Evolutionary conservation across 179 eudicot genomes (phyloP), one percentile per base, ranked within the genome.

Genomic region (Dionaea muscipula): DNA sequence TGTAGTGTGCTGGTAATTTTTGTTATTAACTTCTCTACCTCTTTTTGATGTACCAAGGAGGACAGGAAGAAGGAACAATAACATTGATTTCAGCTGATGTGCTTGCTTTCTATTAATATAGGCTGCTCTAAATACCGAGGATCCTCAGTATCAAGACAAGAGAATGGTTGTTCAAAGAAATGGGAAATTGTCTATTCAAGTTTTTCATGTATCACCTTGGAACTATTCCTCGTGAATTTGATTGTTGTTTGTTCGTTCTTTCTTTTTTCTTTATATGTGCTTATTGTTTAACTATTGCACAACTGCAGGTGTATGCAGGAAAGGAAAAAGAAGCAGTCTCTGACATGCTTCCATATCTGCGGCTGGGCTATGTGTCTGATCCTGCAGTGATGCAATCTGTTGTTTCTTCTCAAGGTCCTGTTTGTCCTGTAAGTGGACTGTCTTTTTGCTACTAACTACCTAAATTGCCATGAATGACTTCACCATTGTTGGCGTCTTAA

Each of bases 101-200:
- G 53, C 17, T 40, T 38, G 19, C 36, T 47, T 39, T 31, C 20
- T 48, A 12, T 61, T 61, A 70, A 24, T 39, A n/a, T 59, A 91
- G 98, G 98, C 94, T 64, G 80, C 89, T 25, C 64, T 91, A 39
- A 82, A 71, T 64, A 85, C 94, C 4, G 96, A 91, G 64, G 98
- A 91, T 79, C 98, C 98, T 37, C 96, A 78, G 66, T 91, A 91
- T 76, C 98, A 91, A 75, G 98, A 87, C 46, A 91, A 91, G 76
- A 78, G 98, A 71, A 68, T 91, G 91, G 98, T 82, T 75, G 98
- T 94, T 62, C 98, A 91, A 64, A 75, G 87, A 58, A 82, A 91
- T 65, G 94, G 96, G 59, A 91, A 84, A 70, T 57, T 84, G 45
- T 80, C 98, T 43, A 64, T 79, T 41, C 96, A 91, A 73, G 41